A percentile compares a stretch with the other conserved stretches of the same genome.
Evolutionary conservation across 257 asterid species (phyloP).

Genomic region (Solanum chmielewskii): DNA sequence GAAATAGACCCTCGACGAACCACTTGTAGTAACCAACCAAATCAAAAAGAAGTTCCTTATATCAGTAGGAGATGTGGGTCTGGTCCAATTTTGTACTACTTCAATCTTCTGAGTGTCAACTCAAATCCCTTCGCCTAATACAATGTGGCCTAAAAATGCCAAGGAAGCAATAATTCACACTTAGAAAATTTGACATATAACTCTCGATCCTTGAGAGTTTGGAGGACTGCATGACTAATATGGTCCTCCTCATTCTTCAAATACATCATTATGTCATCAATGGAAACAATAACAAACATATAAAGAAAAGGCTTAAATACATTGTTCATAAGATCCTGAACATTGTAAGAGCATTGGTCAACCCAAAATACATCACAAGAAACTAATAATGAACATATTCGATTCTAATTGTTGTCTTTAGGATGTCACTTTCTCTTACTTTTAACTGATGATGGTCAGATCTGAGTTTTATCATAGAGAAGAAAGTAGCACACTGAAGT

Average conservation of each 20-base stretch:
- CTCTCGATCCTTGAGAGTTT: neutral
- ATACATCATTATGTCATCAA: neutral
- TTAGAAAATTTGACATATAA: neutral
- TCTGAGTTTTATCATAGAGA: neutral
- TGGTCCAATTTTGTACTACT: neutral
- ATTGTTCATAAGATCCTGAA: neutral
- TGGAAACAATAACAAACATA: neutral
- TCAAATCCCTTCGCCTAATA: neutral
- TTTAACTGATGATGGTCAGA: neutral
- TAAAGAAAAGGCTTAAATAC: neutral
- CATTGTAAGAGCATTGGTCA: neutral
- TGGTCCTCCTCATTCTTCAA: neutral
- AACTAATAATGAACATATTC: neutral
- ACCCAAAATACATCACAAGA: neutral
- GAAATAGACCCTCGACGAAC: neutral
- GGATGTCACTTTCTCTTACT: neutral
- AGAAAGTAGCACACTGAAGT: neutral
- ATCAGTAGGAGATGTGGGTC: no score
- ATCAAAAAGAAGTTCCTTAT: neutral
- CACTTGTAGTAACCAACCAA: neutral
- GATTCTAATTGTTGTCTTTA: neutral
- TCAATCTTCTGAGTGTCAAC: neutral
- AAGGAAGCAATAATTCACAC: neutral
- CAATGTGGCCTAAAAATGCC: neutral
- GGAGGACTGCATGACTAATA: neutral